Conservation (phyloP, 495 filamentous ascomycete species). For the Aspergillus ostianus region DNA sequence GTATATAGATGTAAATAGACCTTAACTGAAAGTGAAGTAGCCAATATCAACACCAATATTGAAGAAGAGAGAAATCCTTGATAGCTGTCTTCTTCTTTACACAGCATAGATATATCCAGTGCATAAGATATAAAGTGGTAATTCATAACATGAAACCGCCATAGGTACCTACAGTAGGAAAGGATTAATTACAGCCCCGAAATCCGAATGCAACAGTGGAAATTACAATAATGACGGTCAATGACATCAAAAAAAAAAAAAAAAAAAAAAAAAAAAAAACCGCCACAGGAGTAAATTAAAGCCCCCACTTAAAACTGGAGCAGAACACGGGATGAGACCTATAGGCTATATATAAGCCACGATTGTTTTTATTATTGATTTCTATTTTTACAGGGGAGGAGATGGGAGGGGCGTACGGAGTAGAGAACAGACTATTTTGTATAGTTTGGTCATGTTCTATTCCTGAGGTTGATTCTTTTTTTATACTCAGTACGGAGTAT, state of each 20-base stretch:
- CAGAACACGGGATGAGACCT: not conserved
- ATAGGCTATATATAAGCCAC: not conserved
- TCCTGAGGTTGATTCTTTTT: not conserved
- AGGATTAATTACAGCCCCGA: too few relatives aligned
- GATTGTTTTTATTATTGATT: not conserved
- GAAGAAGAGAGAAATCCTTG: too few relatives aligned
- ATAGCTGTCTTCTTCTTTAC: too few relatives aligned
- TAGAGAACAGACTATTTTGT: not conserved
- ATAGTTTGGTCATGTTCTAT: not conserved
- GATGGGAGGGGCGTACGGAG: too few relatives aligned
- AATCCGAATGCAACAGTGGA: not conserved
- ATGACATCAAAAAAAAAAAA: not conserved
- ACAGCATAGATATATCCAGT: too few relatives aligned
- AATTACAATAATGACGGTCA: not conserved
- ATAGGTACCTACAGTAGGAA: too few relatives aligned
- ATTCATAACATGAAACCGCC: not conserved
- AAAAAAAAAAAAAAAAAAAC: too few relatives aligned
- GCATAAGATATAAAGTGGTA: too few relatives aligned
- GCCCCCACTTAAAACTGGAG: not conserved
- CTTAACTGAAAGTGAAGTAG: not conserved
- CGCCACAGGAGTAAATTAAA: not conserved
- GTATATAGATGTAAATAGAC: not conserved
- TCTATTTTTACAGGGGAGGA: not conserved
- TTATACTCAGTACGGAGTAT: too few relatives aligned
- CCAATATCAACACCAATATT: too few relatives aligned